A percentile compares a stretch with the other conserved stretches of the same genome.
Evolutionary conservation across 164 flowering plant genomes (phyloP).

Genomic region (Nymphaea colorata): DNA sequence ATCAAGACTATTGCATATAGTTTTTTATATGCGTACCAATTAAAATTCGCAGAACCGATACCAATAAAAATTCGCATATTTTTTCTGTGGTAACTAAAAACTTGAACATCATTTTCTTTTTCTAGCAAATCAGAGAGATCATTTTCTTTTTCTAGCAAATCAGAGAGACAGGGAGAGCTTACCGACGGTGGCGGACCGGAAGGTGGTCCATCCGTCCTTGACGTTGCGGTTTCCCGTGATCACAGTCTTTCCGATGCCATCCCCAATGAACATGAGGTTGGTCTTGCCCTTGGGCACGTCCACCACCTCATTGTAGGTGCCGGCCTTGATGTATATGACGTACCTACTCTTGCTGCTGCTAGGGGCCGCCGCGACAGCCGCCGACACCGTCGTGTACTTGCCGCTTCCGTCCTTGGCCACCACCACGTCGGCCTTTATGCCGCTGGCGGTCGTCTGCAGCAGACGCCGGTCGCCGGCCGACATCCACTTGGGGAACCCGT

Average conservation of each 20-base stretch:
- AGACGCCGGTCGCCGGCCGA: background rate
- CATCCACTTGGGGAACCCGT: background rate
- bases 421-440: background rate
- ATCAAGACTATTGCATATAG: too few relatives aligned
- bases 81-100: too few relatives aligned
- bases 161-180: background rate
- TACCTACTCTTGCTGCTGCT: slow-evolving; percentile 2
- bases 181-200: slow-evolving; percentile 1
- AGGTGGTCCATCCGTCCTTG: background rate
- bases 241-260: slow-evolving; percentile 12
- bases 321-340: slow-evolving; percentile 13
- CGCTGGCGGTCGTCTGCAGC: background rate
- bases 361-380: slow-evolving; percentile 13
- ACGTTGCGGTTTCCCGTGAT: slow-evolving; percentile 6
- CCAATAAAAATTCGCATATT: background rate
- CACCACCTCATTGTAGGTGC: slow-evolving; percentile 9
- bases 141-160: too few relatives aligned
- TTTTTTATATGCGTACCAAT: background rate
- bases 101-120: too few relatives aligned
- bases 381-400: slow-evolving; percentile 8
- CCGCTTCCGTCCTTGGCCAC: slow-evolving; percentile 19
- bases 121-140: too few relatives aligned
- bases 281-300: slow-evolving; percentile 1
- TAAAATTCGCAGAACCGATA: background rate
- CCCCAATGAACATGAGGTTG: slow-evolving; percentile 18